Conservation (phyloP, 2,329 filamentous ascomycete species). For the Apiospora kogelbergensis region DNA sequence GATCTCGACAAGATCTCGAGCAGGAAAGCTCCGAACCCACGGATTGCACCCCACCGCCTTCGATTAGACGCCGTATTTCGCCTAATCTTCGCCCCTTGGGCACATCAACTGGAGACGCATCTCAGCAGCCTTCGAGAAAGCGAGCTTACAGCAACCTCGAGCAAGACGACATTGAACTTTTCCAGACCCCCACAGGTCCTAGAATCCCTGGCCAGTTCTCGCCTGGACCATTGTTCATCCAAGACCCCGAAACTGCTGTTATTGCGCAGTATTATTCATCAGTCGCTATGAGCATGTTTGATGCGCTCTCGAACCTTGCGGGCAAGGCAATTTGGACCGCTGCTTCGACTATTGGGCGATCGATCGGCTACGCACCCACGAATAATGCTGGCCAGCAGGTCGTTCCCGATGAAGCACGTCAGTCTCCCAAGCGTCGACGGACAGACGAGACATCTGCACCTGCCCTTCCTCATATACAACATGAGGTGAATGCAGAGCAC, state of each 20-base stretch:
- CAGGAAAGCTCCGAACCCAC: background rate
- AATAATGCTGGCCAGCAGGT: slow-evolving; percentile 1
- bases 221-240: background rate
- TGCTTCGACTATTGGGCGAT: background rate
- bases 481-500: background rate
- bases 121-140: background rate
- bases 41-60: background rate
- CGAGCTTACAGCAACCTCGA: background rate
- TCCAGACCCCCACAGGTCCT: background rate
- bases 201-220: background rate
- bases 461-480: background rate
- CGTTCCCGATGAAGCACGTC: background rate
- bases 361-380: background rate
- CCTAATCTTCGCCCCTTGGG: background rate
- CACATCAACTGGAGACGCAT: background rate
- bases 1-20: background rate
- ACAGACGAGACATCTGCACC: background rate
- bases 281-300: background rate
- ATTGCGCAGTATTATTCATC: background rate
- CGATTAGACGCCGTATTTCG: background rate
- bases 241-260: background rate
- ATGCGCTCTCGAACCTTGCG: background rate
- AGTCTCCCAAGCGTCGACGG: slow-evolving; percentile 9
- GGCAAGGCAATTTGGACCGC: slow-evolving; percentile 1
- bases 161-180: background rate